These are phyloP conservation scores for Dioscorea alata DNA, from an alignment of 106 monocot species.

Conservation along the genomic window DNA sequence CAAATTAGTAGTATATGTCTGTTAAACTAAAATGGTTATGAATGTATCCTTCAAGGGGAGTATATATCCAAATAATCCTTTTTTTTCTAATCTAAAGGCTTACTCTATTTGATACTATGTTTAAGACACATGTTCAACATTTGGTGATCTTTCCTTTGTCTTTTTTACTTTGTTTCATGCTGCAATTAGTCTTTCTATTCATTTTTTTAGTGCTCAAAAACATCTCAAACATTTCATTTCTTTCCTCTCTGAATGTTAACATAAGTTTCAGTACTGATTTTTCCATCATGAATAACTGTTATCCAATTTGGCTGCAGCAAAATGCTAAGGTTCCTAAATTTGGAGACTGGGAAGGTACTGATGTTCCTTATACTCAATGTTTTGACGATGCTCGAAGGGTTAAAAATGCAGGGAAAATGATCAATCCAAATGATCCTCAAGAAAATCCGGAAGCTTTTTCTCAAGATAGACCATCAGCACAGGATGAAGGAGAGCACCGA, in stretches of 20 bases:
- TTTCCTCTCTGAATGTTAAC: background rate
- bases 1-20: too few relatives aligned
- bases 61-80: too few relatives aligned
- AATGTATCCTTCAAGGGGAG: too few relatives aligned
- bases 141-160: background rate
- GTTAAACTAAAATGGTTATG: too few relatives aligned
- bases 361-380: conserved; percentile 58
- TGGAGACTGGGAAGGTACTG: conserved; percentile 64
- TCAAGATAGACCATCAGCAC: conserved; percentile 9
- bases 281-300: background rate
- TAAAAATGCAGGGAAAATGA: conserved; percentile 30
- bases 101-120: background rate
- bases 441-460: conserved; percentile 48
- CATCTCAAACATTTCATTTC: background rate
- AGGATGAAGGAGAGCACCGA: conserved; percentile 8
- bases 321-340: conserved; percentile 58
- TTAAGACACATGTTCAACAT: background rate
- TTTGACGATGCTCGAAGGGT: conserved; percentile 66
- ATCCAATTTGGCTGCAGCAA: conserved; percentile 27
- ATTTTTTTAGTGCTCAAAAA: background rate
- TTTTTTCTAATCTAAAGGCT: too few relatives aligned
- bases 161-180: background rate
- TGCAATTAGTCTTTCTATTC: background rate
- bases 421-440: conserved; percentile 73
- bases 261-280: background rate